phyloP scores from a whole-genome alignment of 805 yeast species.

The Pichia phayaonensis region DNA sequence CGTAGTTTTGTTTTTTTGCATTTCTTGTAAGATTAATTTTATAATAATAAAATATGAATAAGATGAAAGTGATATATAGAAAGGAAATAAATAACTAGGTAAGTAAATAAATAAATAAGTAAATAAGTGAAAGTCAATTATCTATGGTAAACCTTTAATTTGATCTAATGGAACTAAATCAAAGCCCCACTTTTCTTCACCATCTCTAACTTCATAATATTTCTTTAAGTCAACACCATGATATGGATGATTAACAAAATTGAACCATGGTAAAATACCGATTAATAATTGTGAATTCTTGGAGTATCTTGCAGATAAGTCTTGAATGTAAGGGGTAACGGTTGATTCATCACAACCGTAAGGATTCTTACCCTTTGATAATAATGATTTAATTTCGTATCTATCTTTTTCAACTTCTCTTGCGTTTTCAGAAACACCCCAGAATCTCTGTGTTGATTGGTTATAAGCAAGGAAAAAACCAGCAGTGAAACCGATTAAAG shows the following conservation, averaged over 20 bases:
- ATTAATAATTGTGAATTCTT: slow-evolving; percentile 56
- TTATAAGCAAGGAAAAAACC: slow-evolving; percentile 71
- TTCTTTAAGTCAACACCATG: slow-evolving; percentile 68
- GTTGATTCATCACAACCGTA: slow-evolving; percentile 48
- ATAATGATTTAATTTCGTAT: slow-evolving; percentile 58
- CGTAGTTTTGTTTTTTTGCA: not conserved
- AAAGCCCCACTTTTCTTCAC: slow-evolving; percentile 53
- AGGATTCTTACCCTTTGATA: slow-evolving; percentile 59
- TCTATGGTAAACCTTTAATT: slow-evolving; percentile 29
- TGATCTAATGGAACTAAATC: slow-evolving; percentile 43
- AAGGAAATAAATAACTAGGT: not conserved
- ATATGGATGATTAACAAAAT: slow-evolving; percentile 70
- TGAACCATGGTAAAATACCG: slow-evolving; percentile 73
- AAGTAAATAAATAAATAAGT: not conserved
- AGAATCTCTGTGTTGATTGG: slow-evolving; percentile 61
- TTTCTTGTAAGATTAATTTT: not conserved
- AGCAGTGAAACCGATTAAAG: slow-evolving; percentile 57
- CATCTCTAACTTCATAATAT: slow-evolving; percentile 49
- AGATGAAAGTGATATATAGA: not conserved
- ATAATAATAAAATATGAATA: not conserved
- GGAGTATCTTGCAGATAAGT: slow-evolving; percentile 70
- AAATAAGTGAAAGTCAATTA: slow-evolving; percentile 1
- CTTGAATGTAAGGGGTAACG: slow-evolving; percentile 63
- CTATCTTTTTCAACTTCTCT: slow-evolving; percentile 69
- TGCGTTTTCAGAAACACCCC: slow-evolving; percentile 68